Conservation (phyloP, 2,329 filamentous ascomycete genomes). For the Mollisiaceae sp. region DNA sequence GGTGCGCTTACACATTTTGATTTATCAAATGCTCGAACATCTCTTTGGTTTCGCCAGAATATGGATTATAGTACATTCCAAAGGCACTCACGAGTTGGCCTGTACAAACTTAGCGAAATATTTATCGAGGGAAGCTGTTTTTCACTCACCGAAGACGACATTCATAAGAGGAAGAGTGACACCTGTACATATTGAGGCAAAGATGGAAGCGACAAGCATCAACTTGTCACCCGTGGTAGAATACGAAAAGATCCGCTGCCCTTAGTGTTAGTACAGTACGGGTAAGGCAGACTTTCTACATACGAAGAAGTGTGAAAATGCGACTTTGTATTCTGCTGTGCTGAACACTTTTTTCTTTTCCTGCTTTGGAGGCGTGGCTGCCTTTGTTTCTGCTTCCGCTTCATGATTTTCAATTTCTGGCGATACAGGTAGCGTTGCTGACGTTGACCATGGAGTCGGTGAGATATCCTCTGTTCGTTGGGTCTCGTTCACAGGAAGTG, state of each 20-base stretch:
- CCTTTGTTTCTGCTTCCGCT: neutral
- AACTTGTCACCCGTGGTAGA: slow-evolving; percentile 35
- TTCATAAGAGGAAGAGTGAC: slow-evolving; percentile 63
- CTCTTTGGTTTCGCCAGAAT: slow-evolving; percentile 42
- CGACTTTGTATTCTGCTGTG: slow-evolving; percentile 31
- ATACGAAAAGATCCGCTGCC: slow-evolving; percentile 39
- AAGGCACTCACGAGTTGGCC: slow-evolving; percentile 51
- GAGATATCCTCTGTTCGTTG: slow-evolving; percentile 3
- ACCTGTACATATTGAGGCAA: slow-evolving; percentile 36
- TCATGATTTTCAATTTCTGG: slow-evolving; percentile 12
- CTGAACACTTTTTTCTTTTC: slow-evolving; percentile 12
- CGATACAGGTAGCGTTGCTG: slow-evolving; percentile 17
- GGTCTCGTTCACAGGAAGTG: neutral
- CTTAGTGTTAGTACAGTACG: slow-evolving; percentile 7
- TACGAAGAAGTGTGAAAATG: slow-evolving; percentile 36
- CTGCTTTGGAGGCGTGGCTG: neutral
- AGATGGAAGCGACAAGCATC: slow-evolving; percentile 28
- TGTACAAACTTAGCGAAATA: slow-evolving; percentile 11
- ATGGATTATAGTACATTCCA: slow-evolving; percentile 46
- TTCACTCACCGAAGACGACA: slow-evolving; percentile 57
- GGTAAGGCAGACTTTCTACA: neutral
- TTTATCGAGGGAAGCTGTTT: too few relatives aligned
- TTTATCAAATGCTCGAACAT: slow-evolving; percentile 52
- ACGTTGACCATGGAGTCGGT: slow-evolving; percentile 21
- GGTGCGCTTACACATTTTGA: slow-evolving; percentile 48